Percentiles rank a stretch among this genome's conserved stretches.
phyloP scores from a whole-genome alignment of 2,329 filamentous ascomycete species.

The Tolypocladium endophyticum region DNA sequence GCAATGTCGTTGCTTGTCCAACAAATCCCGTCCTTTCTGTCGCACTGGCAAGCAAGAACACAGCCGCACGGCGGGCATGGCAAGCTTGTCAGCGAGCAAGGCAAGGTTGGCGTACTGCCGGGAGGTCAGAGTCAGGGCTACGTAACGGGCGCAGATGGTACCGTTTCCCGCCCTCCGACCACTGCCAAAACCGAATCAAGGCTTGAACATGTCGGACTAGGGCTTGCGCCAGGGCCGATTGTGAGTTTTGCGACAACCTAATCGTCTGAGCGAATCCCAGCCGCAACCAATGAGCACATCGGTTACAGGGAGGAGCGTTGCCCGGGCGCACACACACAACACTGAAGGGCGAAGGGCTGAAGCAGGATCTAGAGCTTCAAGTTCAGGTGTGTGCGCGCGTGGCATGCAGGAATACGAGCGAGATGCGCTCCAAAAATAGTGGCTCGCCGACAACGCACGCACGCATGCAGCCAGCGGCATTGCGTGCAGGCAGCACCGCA shows the following conservation, averaged over 20 bases:
- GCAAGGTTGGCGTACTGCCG: neutral
- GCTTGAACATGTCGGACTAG: too few relatives aligned
- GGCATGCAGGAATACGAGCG: neutral
- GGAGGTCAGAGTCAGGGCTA: neutral
- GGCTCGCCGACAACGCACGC: neutral
- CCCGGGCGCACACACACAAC: neutral
- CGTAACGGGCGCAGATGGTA: too few relatives aligned
- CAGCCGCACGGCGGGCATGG: neutral
- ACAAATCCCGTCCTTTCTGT: neutral
- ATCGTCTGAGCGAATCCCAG: neutral
- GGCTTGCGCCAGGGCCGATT: neutral
- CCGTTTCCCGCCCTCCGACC: too few relatives aligned
- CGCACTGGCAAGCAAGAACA: neutral
- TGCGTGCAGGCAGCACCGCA: neutral
- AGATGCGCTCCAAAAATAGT: neutral
- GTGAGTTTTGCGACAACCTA: neutral
- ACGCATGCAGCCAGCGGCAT: neutral
- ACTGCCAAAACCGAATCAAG: neutral
- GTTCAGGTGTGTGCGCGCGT: neutral
- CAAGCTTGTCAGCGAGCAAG: neutral
- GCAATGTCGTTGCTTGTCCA: neutral
- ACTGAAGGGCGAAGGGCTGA: neutral
- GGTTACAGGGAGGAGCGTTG: neutral
- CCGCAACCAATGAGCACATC: neutral
- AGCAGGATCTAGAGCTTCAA: neutral